Base-by-base conservation (phyloP, 2,329 filamentous ascomycete species). In the Phaeosphaeria sp. region DNA sequence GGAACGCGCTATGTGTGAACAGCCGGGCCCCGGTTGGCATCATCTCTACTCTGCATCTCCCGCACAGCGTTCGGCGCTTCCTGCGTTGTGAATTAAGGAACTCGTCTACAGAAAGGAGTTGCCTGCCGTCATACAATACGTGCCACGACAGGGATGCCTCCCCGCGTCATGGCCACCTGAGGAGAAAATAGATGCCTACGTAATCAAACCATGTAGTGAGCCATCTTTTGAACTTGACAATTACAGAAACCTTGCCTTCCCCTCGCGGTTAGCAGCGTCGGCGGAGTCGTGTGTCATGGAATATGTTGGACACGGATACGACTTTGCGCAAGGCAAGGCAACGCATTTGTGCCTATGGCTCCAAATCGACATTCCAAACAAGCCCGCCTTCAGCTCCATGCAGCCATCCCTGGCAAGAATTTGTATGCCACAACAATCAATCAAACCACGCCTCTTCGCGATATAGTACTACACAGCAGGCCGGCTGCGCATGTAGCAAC, bases 51-150 rank as follows among this genome's bases (percentile, higher is more conserved):
- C 64, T 63, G 61, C 57, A 8, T 18, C 22, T 45, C 43, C 43
- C 44, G 49, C 36, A 27, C 65, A 66, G 59, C 61, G 8, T 60
- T 66, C 64, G 61, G 57, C 59, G 66, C 22, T 68, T 66, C 64
- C 58, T 63, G 60, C 63, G 68, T 61, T 57, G 52, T 49, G 45
- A 36, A 36, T 36, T 36, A 57, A 46, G 43, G 51, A 53, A 30
- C 50, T 53, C 24, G 45, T 50, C 59, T 53, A 52, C 51, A 53
- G 40, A 57, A 62, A 59, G 61, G 56, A 64, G 22, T 22, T 2
- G 42, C 42, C 45, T 47, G 45, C 45, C 45, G 60, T 57, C 52
- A 45, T 15, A 48, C 30, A 30, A 58, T 61, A 57, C 60, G 58
- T 53, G 51, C 46, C 48, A 51, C 22, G 40, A 48, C 59, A 56